phyloP scores from a whole-genome alignment of 352 stramenopile species.

The Discostella stelligera region DNA sequence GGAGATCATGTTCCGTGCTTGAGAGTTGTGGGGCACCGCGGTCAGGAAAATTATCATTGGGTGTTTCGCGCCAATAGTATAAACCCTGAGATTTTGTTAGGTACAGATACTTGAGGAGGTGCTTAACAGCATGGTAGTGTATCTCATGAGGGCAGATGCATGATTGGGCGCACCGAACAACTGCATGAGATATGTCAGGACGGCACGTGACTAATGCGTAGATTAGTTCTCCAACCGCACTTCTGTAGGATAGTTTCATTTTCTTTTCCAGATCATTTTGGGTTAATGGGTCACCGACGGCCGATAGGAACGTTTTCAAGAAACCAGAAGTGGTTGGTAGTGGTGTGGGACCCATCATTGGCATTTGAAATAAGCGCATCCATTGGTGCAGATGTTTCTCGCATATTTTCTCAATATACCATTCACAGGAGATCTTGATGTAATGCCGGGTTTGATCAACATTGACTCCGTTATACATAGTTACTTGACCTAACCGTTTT shows the following conservation, averaged over 20 bases:
- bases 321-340: not conserved
- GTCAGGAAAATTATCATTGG: constrained; percentile 24
- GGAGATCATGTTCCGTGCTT: not conserved
- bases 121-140: constrained; percentile 17
- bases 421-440: constrained; percentile 29
- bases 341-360: not conserved
- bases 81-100: constrained; percentile 31
- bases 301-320: not conserved
- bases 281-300: not conserved
- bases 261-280: not conserved
- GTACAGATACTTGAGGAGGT: constrained; percentile 25
- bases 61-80: constrained; percentile 27
- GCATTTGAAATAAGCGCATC: too few species aligned
- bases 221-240: too few species aligned
- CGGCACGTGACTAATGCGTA: too few species aligned
- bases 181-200: too few species aligned
- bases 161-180: too few species aligned
- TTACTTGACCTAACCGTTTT: constrained; percentile 28
- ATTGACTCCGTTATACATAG: constrained; percentile 3
- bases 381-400: not conserved
- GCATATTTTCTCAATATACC: constrained; percentile 21
- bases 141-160: too few species aligned
- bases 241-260: constrained; percentile 12
- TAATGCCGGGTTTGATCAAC: constrained; percentile 44
- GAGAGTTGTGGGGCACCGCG: constrained; percentile 7